These are phyloP conservation scores for Phytophthora pluvialis DNA, from an alignment of 352 stramenopile genomes.

Conservation along the genomic window DNA sequence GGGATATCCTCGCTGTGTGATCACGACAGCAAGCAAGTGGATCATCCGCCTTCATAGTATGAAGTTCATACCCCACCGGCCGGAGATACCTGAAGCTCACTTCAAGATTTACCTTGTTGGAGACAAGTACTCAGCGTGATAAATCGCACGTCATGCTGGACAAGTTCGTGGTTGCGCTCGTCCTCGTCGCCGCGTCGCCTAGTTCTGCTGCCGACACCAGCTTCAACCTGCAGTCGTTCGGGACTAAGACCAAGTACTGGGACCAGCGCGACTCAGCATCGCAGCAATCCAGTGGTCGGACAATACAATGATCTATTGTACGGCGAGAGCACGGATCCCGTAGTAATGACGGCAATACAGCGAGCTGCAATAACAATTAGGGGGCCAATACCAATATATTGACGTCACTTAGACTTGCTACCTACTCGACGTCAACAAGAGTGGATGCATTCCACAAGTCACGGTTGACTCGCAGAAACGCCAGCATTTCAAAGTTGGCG, in stretches of 20 bases:
- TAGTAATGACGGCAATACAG: neutral
- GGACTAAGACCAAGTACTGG: slow-evolving; percentile 65
- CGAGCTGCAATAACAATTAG: neutral
- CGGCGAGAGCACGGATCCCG: neutral
- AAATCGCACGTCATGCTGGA: slow-evolving; percentile 3
- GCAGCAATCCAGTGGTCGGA: slow-evolving; percentile 17
- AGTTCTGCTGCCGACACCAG: neutral
- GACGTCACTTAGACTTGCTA: neutral
- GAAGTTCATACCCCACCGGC: neutral
- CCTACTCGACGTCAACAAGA: slow-evolving; percentile 11
- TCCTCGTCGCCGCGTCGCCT: neutral
- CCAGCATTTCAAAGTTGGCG: slow-evolving; percentile 15
- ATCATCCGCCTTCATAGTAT: neutral
- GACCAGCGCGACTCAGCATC: slow-evolving; percentile 37
- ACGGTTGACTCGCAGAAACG: slow-evolving; percentile 12
- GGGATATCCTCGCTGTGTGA: too few species aligned
- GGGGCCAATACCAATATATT: neutral
- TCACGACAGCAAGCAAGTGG: too few species aligned
- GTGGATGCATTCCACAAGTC: slow-evolving; percentile 16
- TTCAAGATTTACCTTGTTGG: slow-evolving; percentile 4
- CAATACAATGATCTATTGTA: neutral
- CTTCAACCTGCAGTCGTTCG: slow-evolving; percentile 42
- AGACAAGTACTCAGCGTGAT: neutral
- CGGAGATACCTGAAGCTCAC: slow-evolving; percentile 4
- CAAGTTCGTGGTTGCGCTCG: slow-evolving; percentile 10